Conservation (phyloP, 179 eudicot genomes). For the Dionaea muscipula region DNA sequence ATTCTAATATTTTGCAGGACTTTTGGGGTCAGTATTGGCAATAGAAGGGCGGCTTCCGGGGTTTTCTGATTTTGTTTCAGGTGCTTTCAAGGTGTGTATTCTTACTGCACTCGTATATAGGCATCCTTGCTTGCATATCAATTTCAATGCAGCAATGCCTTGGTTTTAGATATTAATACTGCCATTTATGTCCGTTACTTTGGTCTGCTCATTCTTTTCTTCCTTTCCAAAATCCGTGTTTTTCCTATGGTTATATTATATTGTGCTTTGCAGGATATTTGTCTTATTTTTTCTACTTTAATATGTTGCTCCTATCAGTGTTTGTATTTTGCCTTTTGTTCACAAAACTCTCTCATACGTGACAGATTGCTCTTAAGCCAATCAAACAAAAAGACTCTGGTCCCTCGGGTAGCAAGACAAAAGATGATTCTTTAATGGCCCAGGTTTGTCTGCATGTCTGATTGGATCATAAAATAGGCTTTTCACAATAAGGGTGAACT, state of each 20-base stretch:
- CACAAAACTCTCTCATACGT: neutral
- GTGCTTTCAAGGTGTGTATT: conserved; percentile 57
- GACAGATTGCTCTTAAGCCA: conserved; percentile 53
- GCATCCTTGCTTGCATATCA: too few relatives aligned
- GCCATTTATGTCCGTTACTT: too few relatives aligned
- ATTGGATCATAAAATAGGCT: neutral
- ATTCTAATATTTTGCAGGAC: conserved; percentile 27
- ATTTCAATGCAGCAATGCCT: neutral
- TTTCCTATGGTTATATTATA: too few relatives aligned
- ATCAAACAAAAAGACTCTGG: conserved; percentile 37
- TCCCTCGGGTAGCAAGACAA: conserved; percentile 43
- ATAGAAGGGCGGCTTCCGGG: conserved; percentile 61
- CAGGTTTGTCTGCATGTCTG: conserved; percentile 38
- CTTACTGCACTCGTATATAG: neutral
- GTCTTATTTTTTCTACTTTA: neutral
- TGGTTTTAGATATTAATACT: neutral
- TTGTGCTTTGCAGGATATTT: too few relatives aligned
- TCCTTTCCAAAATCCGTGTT: too few relatives aligned
- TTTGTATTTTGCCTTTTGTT: neutral
- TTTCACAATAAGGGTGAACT: neutral
- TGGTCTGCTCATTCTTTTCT: too few relatives aligned
- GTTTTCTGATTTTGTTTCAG: conserved; percentile 59
- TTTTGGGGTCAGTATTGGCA: conserved; percentile 67
- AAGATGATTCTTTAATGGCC: conserved; percentile 52
- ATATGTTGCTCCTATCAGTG: neutral